Conservation (phyloP, 2,329 filamentous ascomycete genomes). For the Beauveria brongniartii region DNA sequence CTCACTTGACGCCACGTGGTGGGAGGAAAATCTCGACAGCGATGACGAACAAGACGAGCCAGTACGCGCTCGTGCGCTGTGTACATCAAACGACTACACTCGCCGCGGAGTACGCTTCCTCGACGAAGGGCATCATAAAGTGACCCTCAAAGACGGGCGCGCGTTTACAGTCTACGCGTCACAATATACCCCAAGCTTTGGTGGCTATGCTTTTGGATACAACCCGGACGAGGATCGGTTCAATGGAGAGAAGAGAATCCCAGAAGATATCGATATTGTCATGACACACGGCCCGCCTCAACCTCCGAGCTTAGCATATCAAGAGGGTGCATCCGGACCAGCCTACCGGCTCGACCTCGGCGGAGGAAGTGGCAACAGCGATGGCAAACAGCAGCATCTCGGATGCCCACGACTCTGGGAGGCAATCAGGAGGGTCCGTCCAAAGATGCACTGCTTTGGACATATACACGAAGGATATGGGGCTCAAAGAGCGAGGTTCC, state of each 20-base stretch:
- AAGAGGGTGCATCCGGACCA: background rate
- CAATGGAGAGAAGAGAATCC: conserved; percentile 8
- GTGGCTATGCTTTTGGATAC: conserved; percentile 34
- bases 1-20: conserved; percentile 19
- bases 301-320: conserved; percentile 18
- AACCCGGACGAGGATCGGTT: conserved; percentile 14
- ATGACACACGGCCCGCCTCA: conserved; percentile 21
- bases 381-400: conserved; percentile 13
- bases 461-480: conserved; percentile 19
- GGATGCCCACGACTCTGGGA: conserved; percentile 16
- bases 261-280: conserved; percentile 16
- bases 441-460: conserved; percentile 20
- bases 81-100: background rate
- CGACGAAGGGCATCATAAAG: conserved; percentile 28
- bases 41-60: conserved; percentile 8
- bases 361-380: conserved; percentile 11
- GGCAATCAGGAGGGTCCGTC: conserved; percentile 15
- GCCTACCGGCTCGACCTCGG: conserved; percentile 21
- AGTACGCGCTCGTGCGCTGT: conserved; percentile 4
- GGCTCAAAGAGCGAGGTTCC: conserved; percentile 22
- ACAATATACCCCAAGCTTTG: conserved; percentile 29
- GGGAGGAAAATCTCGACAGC: conserved; percentile 22
- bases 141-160: conserved; percentile 30
- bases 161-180: conserved; percentile 31
- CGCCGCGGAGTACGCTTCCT: conserved; percentile 23